These are phyloP conservation scores for Endocalyx cinctus DNA, from an alignment of 2,329 filamentous ascomycete genomes.

Conservation along the genomic window DNA sequence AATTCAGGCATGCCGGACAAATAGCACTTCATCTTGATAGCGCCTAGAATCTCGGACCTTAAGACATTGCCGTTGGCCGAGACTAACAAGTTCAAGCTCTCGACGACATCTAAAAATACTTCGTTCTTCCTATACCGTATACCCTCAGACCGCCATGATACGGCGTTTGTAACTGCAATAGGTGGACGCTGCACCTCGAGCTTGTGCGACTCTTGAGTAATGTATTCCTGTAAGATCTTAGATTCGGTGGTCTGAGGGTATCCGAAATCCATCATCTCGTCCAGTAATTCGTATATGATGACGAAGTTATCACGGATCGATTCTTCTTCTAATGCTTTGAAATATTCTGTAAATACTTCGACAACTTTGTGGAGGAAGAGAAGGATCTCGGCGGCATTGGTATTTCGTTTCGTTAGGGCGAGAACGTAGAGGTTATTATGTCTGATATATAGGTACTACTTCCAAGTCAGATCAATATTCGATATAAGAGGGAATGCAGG, in stretches of 20 bases:
- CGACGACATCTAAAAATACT: conserved; percentile 95
- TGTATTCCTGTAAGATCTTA: conserved; percentile 99
- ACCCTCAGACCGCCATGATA: conserved; percentile 96
- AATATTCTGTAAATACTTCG: conserved; percentile 99
- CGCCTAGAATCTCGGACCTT: conserved; percentile 91
- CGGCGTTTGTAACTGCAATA: conserved; percentile 96
- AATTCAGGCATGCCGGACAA: conserved; percentile 97
- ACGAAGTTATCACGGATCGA: conserved; percentile 99
- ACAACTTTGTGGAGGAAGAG: conserved; percentile 98
- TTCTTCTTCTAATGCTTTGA: conserved; percentile 98
- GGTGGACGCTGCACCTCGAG: conserved; percentile 93
- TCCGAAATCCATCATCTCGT: conserved; percentile 99
- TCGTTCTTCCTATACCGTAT: conserved; percentile 99
- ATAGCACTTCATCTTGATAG: conserved; percentile 99
- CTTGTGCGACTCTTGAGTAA: conserved; percentile 98
- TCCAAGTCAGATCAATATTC: conserved; percentile 8
- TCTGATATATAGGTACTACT: conserved; percentile 96
- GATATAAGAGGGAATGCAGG: conserved; percentile 1
- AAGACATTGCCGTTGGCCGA: conserved; percentile 92
- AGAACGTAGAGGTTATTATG: conserved; percentile 99
- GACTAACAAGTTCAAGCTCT: conserved; percentile 93
- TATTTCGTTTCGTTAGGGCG: conserved; percentile 96
- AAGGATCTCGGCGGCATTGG: conserved; percentile 96
- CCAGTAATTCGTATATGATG: conserved; percentile 95
- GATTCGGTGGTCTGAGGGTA: conserved; percentile 97